phyloP scores from a whole-genome alignment of 2,329 filamentous ascomycete genomes.

The Penicillium sp. region DNA sequence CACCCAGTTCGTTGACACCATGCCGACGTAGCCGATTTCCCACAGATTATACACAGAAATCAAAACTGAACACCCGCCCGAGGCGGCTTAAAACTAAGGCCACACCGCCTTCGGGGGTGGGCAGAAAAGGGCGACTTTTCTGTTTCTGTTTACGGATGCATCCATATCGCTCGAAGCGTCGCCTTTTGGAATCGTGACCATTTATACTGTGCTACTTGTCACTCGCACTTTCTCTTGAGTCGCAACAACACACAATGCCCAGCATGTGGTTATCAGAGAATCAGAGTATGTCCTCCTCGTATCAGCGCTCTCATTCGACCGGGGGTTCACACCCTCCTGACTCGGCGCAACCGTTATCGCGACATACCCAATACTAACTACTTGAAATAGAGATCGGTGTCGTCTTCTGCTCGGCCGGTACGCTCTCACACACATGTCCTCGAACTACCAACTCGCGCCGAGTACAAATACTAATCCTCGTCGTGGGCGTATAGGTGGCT shows the following conservation, averaged over 20 bases:
- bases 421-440: constrained; percentile 32
- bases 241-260: constrained; percentile 60
- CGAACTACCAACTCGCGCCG: background rate
- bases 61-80: constrained; percentile 22
- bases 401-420: constrained; percentile 96
- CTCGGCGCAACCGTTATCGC: background rate
- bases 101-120: constrained; percentile 16
- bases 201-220: background rate
- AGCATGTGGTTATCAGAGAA: constrained; percentile 96
- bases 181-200: background rate
- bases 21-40: background rate
- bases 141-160: constrained; percentile 19
- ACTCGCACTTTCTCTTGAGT: background rate
- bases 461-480: constrained; percentile 6
- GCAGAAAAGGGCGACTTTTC: constrained; percentile 17
- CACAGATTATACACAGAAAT: constrained; percentile 4
- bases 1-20: background rate
- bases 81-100: constrained; percentile 8
- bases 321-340: background rate
- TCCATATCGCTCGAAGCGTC: background rate
- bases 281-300: constrained; percentile 68
- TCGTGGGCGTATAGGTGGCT: constrained; percentile 63
- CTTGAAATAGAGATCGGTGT: constrained; percentile 81
- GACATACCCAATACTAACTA: constrained; percentile 16
- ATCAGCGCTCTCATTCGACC: background rate